Conservation (phyloP, 2,329 filamentous ascomycete species). For the Aspergillus vadensis region DNA sequence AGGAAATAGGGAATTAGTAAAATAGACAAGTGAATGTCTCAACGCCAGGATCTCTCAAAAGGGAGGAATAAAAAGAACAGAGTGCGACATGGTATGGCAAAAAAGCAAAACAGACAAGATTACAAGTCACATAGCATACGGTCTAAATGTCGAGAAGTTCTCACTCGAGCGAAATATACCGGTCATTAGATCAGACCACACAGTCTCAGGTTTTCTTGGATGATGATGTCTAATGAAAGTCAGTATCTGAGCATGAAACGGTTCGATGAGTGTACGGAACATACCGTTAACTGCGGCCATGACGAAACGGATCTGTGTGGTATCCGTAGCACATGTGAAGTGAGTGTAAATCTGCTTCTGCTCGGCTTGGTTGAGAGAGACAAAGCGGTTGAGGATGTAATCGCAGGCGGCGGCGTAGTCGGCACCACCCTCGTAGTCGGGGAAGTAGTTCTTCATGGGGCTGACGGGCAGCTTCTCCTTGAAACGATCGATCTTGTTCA, state of each 20-base stretch:
- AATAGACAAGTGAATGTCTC: slow-evolving; percentile 36
- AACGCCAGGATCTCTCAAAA: slow-evolving; percentile 37
- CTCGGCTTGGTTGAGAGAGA: slow-evolving; percentile 97
- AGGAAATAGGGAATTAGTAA: slow-evolving; percentile 25
- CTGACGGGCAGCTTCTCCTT: slow-evolving; percentile 73
- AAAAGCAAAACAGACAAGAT: slow-evolving; percentile 25
- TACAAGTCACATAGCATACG: slow-evolving; percentile 37
- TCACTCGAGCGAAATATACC: slow-evolving; percentile 27
- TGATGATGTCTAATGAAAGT: slow-evolving; percentile 83
- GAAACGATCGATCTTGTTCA: slow-evolving; percentile 76
- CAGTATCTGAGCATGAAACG: slow-evolving; percentile 8
- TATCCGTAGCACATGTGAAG: slow-evolving; percentile 98
- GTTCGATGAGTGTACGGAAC: slow-evolving; percentile 33
- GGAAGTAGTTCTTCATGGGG: slow-evolving; percentile 76
- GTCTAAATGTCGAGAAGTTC: slow-evolving; percentile 35
- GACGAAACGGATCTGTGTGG: slow-evolving; percentile 98
- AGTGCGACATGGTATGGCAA: slow-evolving; percentile 30
- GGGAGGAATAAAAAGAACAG: slow-evolving; percentile 33
- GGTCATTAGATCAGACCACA: slow-evolving; percentile 87
- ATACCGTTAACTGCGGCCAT: slow-evolving; percentile 99
- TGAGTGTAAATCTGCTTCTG: slow-evolving; percentile 99
- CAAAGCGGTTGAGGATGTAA: slow-evolving; percentile 98
- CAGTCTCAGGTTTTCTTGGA: slow-evolving; percentile 96
- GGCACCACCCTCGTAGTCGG: slow-evolving; percentile 82
- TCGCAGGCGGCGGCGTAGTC: slow-evolving; percentile 96